Evolutionary conservation across 768 basidiomycete species (phyloP).

Genomic region (Artomyces pyxidatus): DNA sequence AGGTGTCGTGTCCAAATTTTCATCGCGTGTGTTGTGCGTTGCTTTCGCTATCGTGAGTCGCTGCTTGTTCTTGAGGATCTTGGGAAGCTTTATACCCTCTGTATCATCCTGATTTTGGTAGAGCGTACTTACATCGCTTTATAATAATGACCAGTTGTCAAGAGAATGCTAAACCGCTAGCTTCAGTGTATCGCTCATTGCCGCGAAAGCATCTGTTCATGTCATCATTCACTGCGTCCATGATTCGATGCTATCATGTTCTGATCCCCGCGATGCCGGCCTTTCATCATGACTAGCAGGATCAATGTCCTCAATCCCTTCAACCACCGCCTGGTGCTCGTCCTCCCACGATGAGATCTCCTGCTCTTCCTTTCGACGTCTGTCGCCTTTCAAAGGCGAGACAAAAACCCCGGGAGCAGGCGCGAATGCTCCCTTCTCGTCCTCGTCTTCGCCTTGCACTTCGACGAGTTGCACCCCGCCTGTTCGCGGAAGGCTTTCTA

Average conservation of each 20-base stretch:
- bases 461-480: background rate
- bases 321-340: background rate
- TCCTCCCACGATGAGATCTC: background rate
- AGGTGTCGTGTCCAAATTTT: too few species aligned
- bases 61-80: too few species aligned
- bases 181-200: too few species aligned
- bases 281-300: background rate
- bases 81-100: too few species aligned
- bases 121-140: too few species aligned
- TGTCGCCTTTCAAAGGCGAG: conserved; percentile 22
- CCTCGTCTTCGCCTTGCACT: background rate
- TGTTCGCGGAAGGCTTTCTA: background rate
- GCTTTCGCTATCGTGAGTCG: too few species aligned
- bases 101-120: too few species aligned
- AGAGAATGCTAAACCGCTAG: too few species aligned
- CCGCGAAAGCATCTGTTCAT: too few species aligned
- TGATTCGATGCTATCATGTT: conserved; percentile 1
- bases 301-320: background rate
- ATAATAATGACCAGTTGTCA: too few species aligned
- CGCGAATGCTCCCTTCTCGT: conserved; percentile 11
- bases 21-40: too few species aligned
- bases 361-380: background rate
- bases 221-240: background rate
- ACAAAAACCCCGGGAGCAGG: conserved; percentile 20
- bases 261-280: background rate